Evolutionary conservation across 2,329 filamentous ascomycete genomes (phyloP).

Genomic region (Exophiala viscosa): DNA sequence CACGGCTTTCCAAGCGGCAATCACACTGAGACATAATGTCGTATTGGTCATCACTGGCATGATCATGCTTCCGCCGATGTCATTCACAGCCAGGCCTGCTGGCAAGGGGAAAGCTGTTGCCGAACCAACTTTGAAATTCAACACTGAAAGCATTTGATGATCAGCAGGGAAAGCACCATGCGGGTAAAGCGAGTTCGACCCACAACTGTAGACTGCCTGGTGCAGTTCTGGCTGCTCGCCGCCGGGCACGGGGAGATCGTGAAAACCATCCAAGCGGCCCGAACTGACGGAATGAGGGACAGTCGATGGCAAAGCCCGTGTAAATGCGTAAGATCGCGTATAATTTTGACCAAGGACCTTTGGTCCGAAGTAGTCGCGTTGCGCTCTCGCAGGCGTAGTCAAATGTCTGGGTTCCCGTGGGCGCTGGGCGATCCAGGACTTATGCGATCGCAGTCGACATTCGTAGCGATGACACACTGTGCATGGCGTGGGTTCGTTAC

Average conservation of each 20-base stretch:
- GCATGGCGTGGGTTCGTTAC: not conserved
- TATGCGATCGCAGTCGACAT: conserved; percentile 8
- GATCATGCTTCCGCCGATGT: conserved; percentile 13
- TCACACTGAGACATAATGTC: conserved; percentile 9
- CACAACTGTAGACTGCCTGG: conserved; percentile 12
- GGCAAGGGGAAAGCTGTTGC: conserved; percentile 12
- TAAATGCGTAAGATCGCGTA: conserved; percentile 6
- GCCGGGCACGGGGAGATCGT: conserved; percentile 8
- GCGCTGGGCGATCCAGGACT: conserved; percentile 2
- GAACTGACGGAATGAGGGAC: not conserved
- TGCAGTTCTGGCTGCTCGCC: conserved; percentile 9
- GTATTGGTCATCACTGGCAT: conserved; percentile 13
- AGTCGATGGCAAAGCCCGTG: conserved; percentile 1
- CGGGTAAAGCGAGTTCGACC: not conserved
- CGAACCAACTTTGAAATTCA: conserved; percentile 12
- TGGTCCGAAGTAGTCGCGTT: not conserved
- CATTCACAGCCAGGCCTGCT: conserved; percentile 7
- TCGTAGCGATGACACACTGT: conserved; percentile 3
- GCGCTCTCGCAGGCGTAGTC: not conserved
- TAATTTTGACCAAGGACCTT: conserved; percentile 1
- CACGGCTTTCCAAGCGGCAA: conserved; percentile 11
- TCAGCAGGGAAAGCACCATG: not conserved
- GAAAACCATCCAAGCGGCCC: conserved; percentile 10
- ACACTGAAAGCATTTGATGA: not conserved
- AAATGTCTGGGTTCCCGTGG: not conserved